These are phyloP conservation scores for Penicillium desertorum DNA, from an alignment of 495 filamentous ascomycete species.

Conservation along the genomic window DNA sequence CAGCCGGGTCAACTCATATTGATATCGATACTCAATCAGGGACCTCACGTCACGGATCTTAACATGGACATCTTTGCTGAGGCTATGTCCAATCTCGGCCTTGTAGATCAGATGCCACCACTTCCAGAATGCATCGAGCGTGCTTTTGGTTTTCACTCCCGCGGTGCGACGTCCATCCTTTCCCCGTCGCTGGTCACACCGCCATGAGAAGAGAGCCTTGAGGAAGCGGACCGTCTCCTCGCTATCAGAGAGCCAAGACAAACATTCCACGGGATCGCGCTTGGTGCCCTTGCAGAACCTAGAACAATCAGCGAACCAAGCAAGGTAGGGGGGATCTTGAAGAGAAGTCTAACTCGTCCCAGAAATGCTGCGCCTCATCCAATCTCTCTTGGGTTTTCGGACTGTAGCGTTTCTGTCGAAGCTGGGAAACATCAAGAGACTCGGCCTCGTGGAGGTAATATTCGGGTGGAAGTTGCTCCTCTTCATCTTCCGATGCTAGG, in stretches of 20 bases:
- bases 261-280: slow-evolving; percentile 24
- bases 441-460: slow-evolving; percentile 30
- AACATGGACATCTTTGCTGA: slow-evolving; percentile 28
- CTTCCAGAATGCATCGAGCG: slow-evolving; percentile 41
- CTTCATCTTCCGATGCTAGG: slow-evolving; percentile 26
- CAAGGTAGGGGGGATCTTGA: not conserved
- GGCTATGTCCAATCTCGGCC: slow-evolving; percentile 20
- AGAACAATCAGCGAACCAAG: slow-evolving; percentile 16
- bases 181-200: slow-evolving; percentile 25
- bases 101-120: slow-evolving; percentile 35
- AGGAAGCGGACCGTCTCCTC: slow-evolving; percentile 35
- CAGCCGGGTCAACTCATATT: not conserved
- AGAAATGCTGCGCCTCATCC: slow-evolving; percentile 29
- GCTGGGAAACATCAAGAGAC: slow-evolving; percentile 30
- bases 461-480: slow-evolving; percentile 26
- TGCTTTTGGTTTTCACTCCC: slow-evolving; percentile 34
- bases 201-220: slow-evolving; percentile 33
- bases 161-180: slow-evolving; percentile 34
- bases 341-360: slow-evolving; percentile 23
- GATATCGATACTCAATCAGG: not conserved
- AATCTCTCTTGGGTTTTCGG: slow-evolving; percentile 25
- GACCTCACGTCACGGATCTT: slow-evolving; percentile 26
- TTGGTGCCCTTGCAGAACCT: slow-evolving; percentile 25
- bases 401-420: slow-evolving; percentile 34
- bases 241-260: slow-evolving; percentile 27